phyloP scores from a whole-genome alignment of 805 yeast genomes.

The Yarrowia sp. region DNA sequence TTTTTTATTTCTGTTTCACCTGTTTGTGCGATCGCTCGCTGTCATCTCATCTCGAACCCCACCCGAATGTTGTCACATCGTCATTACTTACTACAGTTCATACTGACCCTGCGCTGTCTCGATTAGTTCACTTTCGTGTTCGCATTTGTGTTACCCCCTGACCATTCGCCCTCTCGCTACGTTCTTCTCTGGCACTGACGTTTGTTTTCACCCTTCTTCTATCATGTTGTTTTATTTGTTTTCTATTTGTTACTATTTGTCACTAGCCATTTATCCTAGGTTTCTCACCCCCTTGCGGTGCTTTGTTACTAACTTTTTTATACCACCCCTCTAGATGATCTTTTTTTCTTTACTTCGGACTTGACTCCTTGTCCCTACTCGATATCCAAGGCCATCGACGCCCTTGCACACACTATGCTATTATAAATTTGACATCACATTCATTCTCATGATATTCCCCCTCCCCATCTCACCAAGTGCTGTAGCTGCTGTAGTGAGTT shows the following conservation, averaged over 20 bases:
- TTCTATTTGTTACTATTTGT: neutral
- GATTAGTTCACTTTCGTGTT: too few relatives aligned
- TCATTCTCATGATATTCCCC: neutral
- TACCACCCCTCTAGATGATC: neutral
- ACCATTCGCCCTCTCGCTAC: neutral
- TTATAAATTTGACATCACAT: neutral
- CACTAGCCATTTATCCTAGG: conserved; percentile 1
- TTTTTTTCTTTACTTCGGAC: neutral
- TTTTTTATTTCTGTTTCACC: neutral
- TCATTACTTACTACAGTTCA: neutral
- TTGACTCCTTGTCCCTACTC: neutral
- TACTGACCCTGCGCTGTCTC: conserved; percentile 16
- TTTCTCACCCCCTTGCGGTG: conserved; percentile 3
- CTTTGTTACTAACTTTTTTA: conserved; percentile 12
- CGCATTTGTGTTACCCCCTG: neutral
- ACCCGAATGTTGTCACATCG: neutral
- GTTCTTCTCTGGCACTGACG: neutral
- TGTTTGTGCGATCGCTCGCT: neutral
- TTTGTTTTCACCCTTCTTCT: neutral
- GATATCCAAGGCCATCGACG: conserved; percentile 8
- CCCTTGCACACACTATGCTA: neutral
- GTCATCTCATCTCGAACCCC: neutral
- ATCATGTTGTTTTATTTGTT: neutral
- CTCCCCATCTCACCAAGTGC: neutral
- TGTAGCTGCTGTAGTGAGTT: neutral